phyloP scores from a whole-genome alignment of 805 yeast genomes.

The Sugiyamaella boreocaroliniensis region DNA sequence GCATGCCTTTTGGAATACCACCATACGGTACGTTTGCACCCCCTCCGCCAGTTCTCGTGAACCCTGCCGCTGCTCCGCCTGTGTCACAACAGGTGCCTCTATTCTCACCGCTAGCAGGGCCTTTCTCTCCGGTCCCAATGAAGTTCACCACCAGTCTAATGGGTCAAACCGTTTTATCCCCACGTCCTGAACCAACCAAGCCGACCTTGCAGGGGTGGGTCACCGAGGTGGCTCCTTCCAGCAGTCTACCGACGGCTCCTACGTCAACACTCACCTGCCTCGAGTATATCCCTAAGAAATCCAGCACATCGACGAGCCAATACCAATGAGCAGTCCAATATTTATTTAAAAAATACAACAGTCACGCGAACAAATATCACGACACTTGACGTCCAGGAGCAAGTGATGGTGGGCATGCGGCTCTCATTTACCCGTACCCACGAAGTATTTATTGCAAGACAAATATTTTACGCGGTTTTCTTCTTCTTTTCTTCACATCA shows the following conservation, averaged over 20 bases:
- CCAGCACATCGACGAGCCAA: background rate
- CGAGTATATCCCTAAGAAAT: background rate
- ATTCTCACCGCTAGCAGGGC: too few relatives aligned
- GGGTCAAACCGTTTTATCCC: too few relatives aligned
- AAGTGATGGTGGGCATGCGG: too few relatives aligned
- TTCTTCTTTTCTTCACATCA: conserved; percentile 20
- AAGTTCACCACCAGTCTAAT: background rate
- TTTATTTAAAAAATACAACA: too few relatives aligned
- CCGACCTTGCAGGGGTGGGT: background rate
- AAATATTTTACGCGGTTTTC: background rate
- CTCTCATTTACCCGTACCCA: background rate
- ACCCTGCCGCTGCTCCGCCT: too few relatives aligned
- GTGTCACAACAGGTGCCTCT: too few relatives aligned
- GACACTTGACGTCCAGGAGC: too few relatives aligned
- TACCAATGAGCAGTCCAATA: background rate
- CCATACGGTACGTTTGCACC: too few relatives aligned
- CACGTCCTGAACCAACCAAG: too few relatives aligned
- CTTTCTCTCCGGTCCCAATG: background rate
- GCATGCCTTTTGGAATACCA: too few relatives aligned
- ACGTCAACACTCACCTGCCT: background rate
- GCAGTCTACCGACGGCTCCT: background rate
- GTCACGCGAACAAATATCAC: too few relatives aligned
- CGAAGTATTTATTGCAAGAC: background rate
- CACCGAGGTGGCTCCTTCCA: background rate
- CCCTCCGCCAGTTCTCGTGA: too few relatives aligned